A percentile compares a stretch with the other conserved stretches of the same genome.
These are phyloP conservation scores for Pyrenopolyporus hunteri DNA, from an alignment of 495 filamentous ascomycete genomes.

Conservation along the genomic window DNA sequence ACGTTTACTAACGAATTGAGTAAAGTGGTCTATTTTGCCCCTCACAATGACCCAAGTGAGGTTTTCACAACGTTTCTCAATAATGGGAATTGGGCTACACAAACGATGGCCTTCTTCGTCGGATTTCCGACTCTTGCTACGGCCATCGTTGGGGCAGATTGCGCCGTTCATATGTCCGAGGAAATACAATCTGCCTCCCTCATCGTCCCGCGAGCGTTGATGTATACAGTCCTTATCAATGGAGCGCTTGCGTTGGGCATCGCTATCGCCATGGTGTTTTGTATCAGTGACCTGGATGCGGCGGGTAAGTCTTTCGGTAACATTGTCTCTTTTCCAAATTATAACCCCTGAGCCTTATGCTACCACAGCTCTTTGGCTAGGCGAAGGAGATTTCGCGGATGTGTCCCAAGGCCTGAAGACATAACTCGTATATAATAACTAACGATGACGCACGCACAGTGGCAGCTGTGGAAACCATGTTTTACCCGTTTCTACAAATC, in stretches of 20 bases:
- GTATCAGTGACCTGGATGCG: slow-evolving; percentile 48
- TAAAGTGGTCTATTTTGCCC: slow-evolving; percentile 49
- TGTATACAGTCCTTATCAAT: slow-evolving; percentile 48
- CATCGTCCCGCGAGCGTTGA: slow-evolving; percentile 53
- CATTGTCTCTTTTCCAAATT: neutral
- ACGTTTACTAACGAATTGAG: neutral
- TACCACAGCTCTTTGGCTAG: no score
- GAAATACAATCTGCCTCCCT: slow-evolving; percentile 56
- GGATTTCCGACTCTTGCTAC: slow-evolving; percentile 26
- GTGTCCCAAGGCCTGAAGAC: no score
- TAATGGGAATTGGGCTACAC: slow-evolving; percentile 49
- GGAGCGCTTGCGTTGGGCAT: slow-evolving; percentile 58
- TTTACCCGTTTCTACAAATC: slow-evolving; percentile 59
- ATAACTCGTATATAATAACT: no score
- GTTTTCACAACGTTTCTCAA: slow-evolving; percentile 51
- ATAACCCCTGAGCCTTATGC: neutral
- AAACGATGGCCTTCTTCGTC: slow-evolving; percentile 44
- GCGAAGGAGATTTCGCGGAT: no score
- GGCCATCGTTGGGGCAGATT: slow-evolving; percentile 37
- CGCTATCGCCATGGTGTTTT: slow-evolving; percentile 56
- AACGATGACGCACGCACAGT: slow-evolving; percentile 20
- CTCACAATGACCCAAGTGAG: slow-evolving; percentile 39
- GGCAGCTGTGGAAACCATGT: slow-evolving; percentile 35
- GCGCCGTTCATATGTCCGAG: slow-evolving; percentile 58
- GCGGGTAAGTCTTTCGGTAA: slow-evolving; percentile 14